Evolutionary conservation across 148 eudicot genomes (phyloP).

Genomic region (Oxyria digyna): DNA sequence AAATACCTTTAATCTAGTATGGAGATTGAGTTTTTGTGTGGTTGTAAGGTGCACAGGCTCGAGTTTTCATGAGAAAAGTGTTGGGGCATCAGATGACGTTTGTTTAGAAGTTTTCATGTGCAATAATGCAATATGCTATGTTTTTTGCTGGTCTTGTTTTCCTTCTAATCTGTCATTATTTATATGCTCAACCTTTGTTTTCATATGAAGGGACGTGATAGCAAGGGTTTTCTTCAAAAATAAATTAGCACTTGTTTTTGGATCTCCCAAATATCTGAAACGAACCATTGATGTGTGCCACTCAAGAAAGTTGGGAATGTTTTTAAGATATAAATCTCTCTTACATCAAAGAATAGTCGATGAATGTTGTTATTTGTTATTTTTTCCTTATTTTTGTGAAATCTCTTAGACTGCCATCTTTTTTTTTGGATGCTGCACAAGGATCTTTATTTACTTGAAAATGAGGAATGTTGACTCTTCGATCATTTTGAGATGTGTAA

Average conservation of each 20-base stretch:
- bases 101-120: constrained; percentile 14
- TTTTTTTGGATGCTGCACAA: too few relatives aligned
- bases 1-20: background rate
- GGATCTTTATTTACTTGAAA: too few relatives aligned
- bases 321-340: too few relatives aligned
- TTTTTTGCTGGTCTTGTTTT: background rate
- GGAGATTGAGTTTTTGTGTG: background rate
- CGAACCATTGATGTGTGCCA: constrained; percentile 63
- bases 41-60: constrained; percentile 86
- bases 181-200: background rate
- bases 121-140: background rate
- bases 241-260: constrained; percentile 93
- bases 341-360: too few relatives aligned
- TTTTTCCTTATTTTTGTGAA: too few relatives aligned
- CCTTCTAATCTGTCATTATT: background rate
- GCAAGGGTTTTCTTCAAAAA: constrained; percentile 49
- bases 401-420: too few relatives aligned
- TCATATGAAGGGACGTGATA: constrained; percentile 26
- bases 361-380: too few relatives aligned
- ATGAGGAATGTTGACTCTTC: too few relatives aligned
- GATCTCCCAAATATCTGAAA: constrained; percentile 50
- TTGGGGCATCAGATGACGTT: constrained; percentile 49
- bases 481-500: too few relatives aligned
- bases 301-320: constrained; percentile 84
- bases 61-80: constrained; percentile 96